Evolutionary conservation across 192 early-diverging fungal species (phyloP).

Genomic region (Dimargaris xerosporica): DNA sequence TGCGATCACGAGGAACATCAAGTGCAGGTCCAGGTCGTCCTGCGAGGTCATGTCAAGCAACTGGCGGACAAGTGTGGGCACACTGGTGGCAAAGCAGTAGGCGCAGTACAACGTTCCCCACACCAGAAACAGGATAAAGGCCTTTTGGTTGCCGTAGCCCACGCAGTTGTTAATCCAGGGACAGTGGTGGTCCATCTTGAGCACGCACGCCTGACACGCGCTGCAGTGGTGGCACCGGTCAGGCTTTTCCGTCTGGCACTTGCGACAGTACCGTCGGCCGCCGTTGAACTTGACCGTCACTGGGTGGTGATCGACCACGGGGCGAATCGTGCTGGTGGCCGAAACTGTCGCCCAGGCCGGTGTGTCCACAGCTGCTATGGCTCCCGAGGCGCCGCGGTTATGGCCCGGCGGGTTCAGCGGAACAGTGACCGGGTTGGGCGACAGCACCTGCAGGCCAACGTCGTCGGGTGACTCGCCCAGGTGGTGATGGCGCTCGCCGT

Average conservation of each 20-base stretch:
- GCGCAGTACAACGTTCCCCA: slow-evolving; percentile 42
- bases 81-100: too few species aligned
- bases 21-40: slow-evolving; percentile 50
- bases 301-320: too few species aligned
- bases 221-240: slow-evolving; percentile 68
- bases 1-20: slow-evolving; percentile 52
- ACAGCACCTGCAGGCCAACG: too few species aligned
- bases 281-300: slow-evolving; percentile 39
- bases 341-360: too few species aligned
- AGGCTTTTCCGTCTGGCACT: slow-evolving; percentile 47
- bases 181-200: slow-evolving; percentile 81
- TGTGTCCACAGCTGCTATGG: too few species aligned
- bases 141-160: slow-evolving; percentile 50
- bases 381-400: too few species aligned
- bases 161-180: slow-evolving; percentile 89
- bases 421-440: too few species aligned
- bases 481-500: too few species aligned
- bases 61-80: slow-evolving; percentile 31
- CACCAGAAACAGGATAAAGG: slow-evolving; percentile 68
- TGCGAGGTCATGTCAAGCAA: slow-evolving; percentile 57
- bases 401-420: too few species aligned
- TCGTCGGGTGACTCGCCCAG: too few species aligned
- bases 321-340: too few species aligned
- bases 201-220: slow-evolving; percentile 56
- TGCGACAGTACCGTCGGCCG: slow-evolving; percentile 53